Conservation (phyloP, 441 rosid species). For the Bruguiera hainesii region DNA sequence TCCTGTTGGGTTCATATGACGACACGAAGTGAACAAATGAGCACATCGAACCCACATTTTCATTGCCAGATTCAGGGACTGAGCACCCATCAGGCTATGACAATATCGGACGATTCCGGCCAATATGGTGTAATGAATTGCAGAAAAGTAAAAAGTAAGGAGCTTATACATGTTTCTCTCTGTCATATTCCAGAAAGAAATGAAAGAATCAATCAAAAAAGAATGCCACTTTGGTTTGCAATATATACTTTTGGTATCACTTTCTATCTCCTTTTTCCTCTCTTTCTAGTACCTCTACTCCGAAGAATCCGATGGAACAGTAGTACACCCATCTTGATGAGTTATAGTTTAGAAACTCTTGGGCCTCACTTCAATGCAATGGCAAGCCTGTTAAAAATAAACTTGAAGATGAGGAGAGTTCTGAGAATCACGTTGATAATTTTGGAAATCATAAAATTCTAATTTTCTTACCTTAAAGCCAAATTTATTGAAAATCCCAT, state of each 20-base stretch:
- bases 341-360: slow-evolving; percentile 6
- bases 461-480: too few relatives aligned
- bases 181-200: background rate
- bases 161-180: background rate
- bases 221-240: background rate
- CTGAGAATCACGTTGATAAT: too few relatives aligned
- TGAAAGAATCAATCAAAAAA: slow-evolving; percentile 3
- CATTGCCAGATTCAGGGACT: background rate
- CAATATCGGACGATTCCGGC: background rate
- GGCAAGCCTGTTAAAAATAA: slow-evolving; percentile 16
- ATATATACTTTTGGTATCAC: background rate
- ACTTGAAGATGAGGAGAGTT: too few relatives aligned
- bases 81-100: background rate
- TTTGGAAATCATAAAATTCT: too few relatives aligned
- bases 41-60: slow-evolving; percentile 19
- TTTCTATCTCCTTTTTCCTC: background rate
- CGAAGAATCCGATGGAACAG: background rate
- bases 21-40: slow-evolving; percentile 32
- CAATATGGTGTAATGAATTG: background rate
- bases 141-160: background rate
- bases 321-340: background rate
- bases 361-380: slow-evolving; percentile 55
- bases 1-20: slow-evolving; percentile 18
- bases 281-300: background rate
- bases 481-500: too few relatives aligned